Percentiles rank a stretch among this genome's conserved stretches.
These are phyloP conservation scores for Pseudonitzschia multiseries DNA, from an alignment of 108 stramenopile species.

Conservation along the genomic window DNA sequence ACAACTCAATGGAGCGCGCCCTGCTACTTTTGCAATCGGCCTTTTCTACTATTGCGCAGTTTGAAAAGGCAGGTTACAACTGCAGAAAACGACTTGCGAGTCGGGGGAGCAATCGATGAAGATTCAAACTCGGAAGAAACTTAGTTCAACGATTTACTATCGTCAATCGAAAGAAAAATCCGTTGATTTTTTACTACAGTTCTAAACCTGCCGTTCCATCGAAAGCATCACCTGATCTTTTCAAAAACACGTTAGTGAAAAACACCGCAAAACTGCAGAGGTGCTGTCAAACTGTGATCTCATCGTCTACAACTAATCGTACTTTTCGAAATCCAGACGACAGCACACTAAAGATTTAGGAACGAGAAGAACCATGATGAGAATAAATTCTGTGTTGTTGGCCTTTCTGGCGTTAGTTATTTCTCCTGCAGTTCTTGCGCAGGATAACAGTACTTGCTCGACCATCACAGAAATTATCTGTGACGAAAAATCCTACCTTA, in stretches of 20 bases:
- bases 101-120: neutral
- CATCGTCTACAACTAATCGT: no score
- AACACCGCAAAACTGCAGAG: no score
- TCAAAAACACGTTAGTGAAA: no score
- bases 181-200: neutral
- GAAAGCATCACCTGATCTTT: no score
- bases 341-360: no score
- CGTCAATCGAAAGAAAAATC: no score
- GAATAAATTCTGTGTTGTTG: neutral
- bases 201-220: no score
- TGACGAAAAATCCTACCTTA: neutral
- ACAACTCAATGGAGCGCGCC: no score
- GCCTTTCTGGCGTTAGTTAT: neutral
- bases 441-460: neutral
- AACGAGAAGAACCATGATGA: neutral
- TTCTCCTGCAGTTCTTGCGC: neutral
- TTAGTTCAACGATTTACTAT: neutral
- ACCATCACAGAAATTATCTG: slow-evolving; percentile 6
- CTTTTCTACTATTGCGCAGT: no score
- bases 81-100: neutral
- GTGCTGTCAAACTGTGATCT: no score
- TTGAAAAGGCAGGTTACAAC: neutral
- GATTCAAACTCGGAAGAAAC: neutral
- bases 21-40: no score
- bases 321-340: no score